A percentile compares a stretch with the other conserved stretches of the same genome.
These are phyloP conservation scores for Calonectria honghensis DNA, from an alignment of 2,329 filamentous ascomycete species.

Conservation along the genomic window DNA sequence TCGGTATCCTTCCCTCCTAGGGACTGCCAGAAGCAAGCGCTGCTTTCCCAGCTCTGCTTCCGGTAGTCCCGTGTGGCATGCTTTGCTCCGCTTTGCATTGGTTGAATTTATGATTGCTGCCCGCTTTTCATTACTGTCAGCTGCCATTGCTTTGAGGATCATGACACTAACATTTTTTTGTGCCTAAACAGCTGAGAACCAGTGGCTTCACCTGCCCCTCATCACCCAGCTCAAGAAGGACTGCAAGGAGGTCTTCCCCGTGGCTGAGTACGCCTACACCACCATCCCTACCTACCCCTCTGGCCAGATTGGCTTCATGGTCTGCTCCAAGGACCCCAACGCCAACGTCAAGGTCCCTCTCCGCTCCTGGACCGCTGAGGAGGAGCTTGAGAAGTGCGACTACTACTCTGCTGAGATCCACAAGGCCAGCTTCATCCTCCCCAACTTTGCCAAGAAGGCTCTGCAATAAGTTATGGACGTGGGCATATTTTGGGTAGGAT, in stretches of 20 bases:
- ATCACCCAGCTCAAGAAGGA: conserved; percentile 97
- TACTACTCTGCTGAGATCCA: conserved; percentile 99
- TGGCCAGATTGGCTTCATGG: conserved; percentile 99
- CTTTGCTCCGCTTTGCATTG: conserved; percentile 44
- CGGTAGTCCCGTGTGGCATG: conserved; percentile 62
- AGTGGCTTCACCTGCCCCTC: conserved; percentile 97
- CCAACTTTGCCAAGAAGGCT: conserved; percentile 92
- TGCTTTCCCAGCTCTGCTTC: conserved; percentile 61
- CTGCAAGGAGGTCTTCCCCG: conserved; percentile 97
- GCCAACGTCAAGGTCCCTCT: conserved; percentile 90
- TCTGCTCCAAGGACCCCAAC: conserved; percentile 95
- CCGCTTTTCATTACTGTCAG: conserved; percentile 47
- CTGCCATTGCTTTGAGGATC: conserved; percentile 39
- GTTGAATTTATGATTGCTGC: conserved; percentile 43
- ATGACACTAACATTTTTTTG: conserved; percentile 45
- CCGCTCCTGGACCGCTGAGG: conserved; percentile 86
- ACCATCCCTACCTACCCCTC: conserved; percentile 99
- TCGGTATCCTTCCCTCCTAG: conserved; percentile 56
- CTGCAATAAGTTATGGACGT: conserved; percentile 67
- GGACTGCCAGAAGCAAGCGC: conserved; percentile 63
- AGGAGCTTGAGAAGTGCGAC: conserved; percentile 93
- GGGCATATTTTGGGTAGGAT: conserved; percentile 33
- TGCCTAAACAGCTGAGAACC: conserved; percentile 87
- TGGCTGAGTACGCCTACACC: conserved; percentile 98
- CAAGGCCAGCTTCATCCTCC: conserved; percentile 93